These are phyloP conservation scores for Hygrophila difformis DNA, from an alignment of 257 asterid species.

Conservation along the genomic window DNA sequence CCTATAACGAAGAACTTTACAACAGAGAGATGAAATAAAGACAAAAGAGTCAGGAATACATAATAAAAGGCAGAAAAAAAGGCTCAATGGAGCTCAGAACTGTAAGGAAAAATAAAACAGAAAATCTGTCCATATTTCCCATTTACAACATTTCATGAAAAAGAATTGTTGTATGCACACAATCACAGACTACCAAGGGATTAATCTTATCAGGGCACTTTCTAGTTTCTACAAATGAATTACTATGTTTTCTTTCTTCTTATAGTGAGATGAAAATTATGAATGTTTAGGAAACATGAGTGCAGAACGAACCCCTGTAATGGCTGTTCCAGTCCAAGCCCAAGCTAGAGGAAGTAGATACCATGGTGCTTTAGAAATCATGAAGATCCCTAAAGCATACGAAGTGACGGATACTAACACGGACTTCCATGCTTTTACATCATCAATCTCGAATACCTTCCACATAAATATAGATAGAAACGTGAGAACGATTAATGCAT, in stretches of 20 bases:
- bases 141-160: no score
- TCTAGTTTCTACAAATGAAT: no score
- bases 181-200: no score
- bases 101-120: background rate
- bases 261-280: no score
- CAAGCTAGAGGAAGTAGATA: constrained; percentile 98
- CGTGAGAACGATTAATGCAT: constrained; percentile 2
- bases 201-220: no score
- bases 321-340: constrained; percentile 99
- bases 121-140: no score
- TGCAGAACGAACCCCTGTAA: constrained; percentile 75
- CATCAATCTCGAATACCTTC: constrained; percentile 93
- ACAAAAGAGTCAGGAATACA: background rate
- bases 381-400: constrained; percentile 70
- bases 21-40: background rate
- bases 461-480: constrained; percentile 9
- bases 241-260: background rate
- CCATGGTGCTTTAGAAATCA: constrained; percentile 95
- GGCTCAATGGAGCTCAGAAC: background rate
- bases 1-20: constrained; percentile 96
- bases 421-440: constrained; percentile 82
- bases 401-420: constrained; percentile 70
- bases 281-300: background rate
- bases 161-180: no score
- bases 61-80: background rate